Conservation (phyloP, 129 eudicot genomes). For the Calendula officinalis region DNA sequence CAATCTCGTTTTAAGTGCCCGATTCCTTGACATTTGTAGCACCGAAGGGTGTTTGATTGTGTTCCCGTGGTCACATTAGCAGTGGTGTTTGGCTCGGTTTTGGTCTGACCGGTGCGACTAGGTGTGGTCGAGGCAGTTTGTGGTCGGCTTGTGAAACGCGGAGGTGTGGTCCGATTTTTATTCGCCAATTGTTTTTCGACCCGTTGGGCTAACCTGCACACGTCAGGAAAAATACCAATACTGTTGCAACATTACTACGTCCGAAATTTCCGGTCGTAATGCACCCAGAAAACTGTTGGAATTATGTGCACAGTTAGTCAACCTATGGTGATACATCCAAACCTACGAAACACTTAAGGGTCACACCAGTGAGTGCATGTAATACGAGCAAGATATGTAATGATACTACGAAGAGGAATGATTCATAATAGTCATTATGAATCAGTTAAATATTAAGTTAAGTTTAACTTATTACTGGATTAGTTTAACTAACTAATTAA, state of each 20-base stretch:
- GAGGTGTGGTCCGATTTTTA: background rate
- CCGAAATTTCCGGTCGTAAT: background rate
- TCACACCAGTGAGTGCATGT: too few relatives aligned
- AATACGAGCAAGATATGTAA: too few relatives aligned
- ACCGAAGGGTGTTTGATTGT: background rate
- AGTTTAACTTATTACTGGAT: too few relatives aligned
- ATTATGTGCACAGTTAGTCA: too few relatives aligned
- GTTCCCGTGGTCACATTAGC: background rate
- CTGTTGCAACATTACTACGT: background rate
- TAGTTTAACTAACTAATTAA: too few relatives aligned
- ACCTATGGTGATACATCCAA: too few relatives aligned
- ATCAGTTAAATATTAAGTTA: too few relatives aligned
- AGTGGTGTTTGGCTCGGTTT: background rate
- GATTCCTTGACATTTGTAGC: constrained; percentile 6
- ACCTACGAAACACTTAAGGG: too few relatives aligned
- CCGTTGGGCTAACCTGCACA: constrained; percentile 4
- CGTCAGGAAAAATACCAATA: constrained; percentile 4
- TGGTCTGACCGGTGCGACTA: background rate
- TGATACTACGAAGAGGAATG: too few relatives aligned
- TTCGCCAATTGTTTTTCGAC: constrained; percentile 2
- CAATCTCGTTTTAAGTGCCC: constrained; percentile 7
- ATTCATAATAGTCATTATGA: too few relatives aligned
- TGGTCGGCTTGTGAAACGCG: background rate
- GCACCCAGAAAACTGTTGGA: background rate
- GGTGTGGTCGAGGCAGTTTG: background rate